Percentiles rank a stretch among this genome's conserved stretches.
phyloP scores from a whole-genome alignment of 352 stramenopile species.

The Phytophthora cryptogea region DNA sequence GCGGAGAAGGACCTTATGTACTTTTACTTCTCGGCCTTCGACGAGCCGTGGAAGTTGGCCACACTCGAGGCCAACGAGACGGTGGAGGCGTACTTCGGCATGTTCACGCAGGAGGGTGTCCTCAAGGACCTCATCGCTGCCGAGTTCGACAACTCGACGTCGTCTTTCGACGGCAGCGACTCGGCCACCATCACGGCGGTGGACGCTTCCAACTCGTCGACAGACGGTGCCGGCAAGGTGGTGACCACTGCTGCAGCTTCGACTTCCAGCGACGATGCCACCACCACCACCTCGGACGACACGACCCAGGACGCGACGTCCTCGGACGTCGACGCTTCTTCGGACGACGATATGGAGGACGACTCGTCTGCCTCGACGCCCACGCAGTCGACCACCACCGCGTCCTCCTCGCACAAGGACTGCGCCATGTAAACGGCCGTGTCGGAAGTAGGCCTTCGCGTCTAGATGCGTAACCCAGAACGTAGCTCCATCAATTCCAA shows the following conservation, averaged over 20 bases:
- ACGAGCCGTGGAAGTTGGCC: conserved; percentile 64
- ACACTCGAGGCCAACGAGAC: conserved; percentile 54
- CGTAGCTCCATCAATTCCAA: no score
- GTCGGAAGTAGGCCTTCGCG: background rate
- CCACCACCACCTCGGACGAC: conserved; percentile 7
- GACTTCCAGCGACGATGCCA: background rate
- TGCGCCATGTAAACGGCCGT: conserved; percentile 33
- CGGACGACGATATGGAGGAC: conserved; percentile 13
- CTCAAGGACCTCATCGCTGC: conserved; percentile 53
- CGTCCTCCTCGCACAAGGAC: conserved; percentile 30
- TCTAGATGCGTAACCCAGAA: no score
- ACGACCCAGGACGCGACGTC: conserved; percentile 6
- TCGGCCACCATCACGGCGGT: conserved; percentile 22
- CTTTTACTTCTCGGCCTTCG: conserved; percentile 75
- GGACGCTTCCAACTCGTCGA: conserved; percentile 6
- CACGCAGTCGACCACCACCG: conserved; percentile 22
- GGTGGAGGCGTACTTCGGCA: conserved; percentile 73
- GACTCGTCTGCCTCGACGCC: conserved; percentile 10
- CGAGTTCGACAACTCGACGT: conserved; percentile 41
- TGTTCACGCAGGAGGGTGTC: conserved; percentile 52
- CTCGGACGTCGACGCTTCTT: conserved; percentile 5
- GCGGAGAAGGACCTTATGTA: conserved; percentile 53
- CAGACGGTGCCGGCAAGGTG: background rate
- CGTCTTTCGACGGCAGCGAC: conserved; percentile 18
- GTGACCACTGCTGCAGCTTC: conserved; percentile 1